A percentile compares a stretch with the other conserved stretches of the same genome.
These are phyloP conservation scores for Xylaria sp. DNA, from an alignment of 2,329 filamentous ascomycete species.

Conservation along the genomic window DNA sequence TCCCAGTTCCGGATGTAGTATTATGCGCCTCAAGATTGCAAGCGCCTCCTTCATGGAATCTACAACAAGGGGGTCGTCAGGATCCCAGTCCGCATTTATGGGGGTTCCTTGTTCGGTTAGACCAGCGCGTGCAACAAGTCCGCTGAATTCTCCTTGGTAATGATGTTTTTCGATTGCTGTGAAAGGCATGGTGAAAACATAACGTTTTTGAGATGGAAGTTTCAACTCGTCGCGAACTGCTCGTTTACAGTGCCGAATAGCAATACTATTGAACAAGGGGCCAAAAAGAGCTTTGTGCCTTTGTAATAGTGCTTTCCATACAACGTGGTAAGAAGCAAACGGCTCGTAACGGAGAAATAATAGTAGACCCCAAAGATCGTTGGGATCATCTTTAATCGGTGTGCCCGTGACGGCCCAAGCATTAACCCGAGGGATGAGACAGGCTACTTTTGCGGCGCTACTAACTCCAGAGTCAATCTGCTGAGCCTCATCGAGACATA, in stretches of 20 bases:
- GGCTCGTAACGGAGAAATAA: slow-evolving; percentile 84
- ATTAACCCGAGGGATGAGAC: slow-evolving; percentile 82
- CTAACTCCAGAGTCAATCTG: slow-evolving; percentile 93
- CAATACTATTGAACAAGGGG: slow-evolving; percentile 74
- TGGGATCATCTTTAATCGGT: slow-evolving; percentile 81
- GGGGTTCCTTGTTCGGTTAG: slow-evolving; percentile 74
- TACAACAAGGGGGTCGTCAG: slow-evolving; percentile 64
- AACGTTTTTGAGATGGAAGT: slow-evolving; percentile 84
- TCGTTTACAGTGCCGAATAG: slow-evolving; percentile 87
- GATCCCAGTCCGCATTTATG: slow-evolving; percentile 69
- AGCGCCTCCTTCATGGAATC: slow-evolving; percentile 85
- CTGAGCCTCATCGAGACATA: slow-evolving; percentile 82
- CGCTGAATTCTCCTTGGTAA: slow-evolving; percentile 78
- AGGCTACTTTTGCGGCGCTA: slow-evolving; percentile 82
- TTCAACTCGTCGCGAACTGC: slow-evolving; percentile 80
- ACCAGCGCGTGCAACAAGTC: slow-evolving; percentile 77
- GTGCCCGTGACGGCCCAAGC: slow-evolving; percentile 95
- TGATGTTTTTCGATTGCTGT: slow-evolving; percentile 91
- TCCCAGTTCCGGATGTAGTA: slow-evolving; percentile 86
- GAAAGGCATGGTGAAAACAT: slow-evolving; percentile 90
- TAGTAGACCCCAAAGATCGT: slow-evolving; percentile 82
- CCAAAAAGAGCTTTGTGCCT: slow-evolving; percentile 72
- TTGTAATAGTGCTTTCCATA: slow-evolving; percentile 75
- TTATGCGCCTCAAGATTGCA: slow-evolving; percentile 80
- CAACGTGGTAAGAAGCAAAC: slow-evolving; percentile 69